Conservation (phyloP, 2,329 filamentous ascomycete genomes). For the Tolypocladium guangdongense region DNA sequence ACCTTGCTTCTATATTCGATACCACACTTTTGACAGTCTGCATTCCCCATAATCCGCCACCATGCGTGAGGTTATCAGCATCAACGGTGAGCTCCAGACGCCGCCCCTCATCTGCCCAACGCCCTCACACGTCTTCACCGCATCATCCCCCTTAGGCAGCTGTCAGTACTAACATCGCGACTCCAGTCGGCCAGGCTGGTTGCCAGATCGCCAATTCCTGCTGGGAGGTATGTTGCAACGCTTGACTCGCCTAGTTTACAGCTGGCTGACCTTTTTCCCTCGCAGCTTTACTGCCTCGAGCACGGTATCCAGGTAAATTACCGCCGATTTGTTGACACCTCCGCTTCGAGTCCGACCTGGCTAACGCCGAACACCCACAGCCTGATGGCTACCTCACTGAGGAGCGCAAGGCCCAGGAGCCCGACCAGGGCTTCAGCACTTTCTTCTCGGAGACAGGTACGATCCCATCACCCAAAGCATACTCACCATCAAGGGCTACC, state of each 20-base stretch:
- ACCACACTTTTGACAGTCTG: conserved; percentile 7
- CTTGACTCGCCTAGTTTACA: not conserved
- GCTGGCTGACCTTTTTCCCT: conserved; percentile 14
- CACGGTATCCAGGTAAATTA: conserved; percentile 89
- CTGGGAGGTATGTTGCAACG: conserved; percentile 79
- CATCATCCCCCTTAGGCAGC: not conserved
- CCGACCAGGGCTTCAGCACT: conserved; percentile 97
- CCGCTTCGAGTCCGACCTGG: not conserved
- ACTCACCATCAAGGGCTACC: not conserved
- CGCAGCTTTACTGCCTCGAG: conserved; percentile 97
- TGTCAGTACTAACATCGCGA: conserved; percentile 39
- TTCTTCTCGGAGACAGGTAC: conserved; percentile 99
- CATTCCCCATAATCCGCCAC: conserved; percentile 31
- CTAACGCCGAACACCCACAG: conserved; percentile 33
- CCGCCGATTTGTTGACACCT: conserved; percentile 8
- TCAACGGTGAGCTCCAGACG: conserved; percentile 73
- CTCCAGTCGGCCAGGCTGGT: conserved; percentile 94
- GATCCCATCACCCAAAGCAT: conserved; percentile 4
- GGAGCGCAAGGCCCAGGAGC: conserved; percentile 86
- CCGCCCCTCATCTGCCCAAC: conserved; percentile 18
- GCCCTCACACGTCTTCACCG: conserved; percentile 9
- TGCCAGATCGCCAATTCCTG: conserved; percentile 99
- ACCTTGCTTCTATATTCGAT: conserved; percentile 12
- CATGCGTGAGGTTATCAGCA: conserved; percentile 99
- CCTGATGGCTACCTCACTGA: conserved; percentile 98